Conservation (phyloP, 1,139 yeast genomes). For the Yamadazyma conglobata region DNA sequence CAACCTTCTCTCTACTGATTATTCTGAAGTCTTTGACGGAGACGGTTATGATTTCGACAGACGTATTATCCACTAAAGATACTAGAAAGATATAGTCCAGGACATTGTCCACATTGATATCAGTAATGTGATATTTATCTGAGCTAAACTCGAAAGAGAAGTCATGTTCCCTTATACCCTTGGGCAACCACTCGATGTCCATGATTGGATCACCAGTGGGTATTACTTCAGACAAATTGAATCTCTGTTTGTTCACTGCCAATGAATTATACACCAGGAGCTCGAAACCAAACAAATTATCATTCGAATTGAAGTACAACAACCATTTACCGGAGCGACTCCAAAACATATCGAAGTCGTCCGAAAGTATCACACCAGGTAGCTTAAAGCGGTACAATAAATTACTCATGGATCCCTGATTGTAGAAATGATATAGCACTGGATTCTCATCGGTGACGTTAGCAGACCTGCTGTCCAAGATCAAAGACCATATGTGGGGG, state of each 20-base stretch:
- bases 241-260: conserved; percentile 18
- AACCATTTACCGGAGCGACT: conserved; percentile 37
- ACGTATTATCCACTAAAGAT: conserved; percentile 8
- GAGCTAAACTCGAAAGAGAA: conserved; percentile 10
- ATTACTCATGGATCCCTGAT: conserved; percentile 32
- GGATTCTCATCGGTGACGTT: conserved; percentile 17
- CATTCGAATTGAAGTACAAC: conserved; percentile 22
- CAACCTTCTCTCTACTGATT: conserved; percentile 8
- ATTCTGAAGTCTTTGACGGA: conserved; percentile 20
- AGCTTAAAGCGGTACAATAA: conserved; percentile 22
- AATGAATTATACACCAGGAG: conserved; percentile 26
- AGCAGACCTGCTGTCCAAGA: conserved; percentile 17
- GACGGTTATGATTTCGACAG: conserved; percentile 17
- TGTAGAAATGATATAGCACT: conserved; percentile 31
- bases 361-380: conserved; percentile 15
- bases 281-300: conserved; percentile 28
- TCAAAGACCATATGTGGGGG: conserved; percentile 28
- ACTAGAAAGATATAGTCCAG: conserved; percentile 18
- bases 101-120: conserved; percentile 8
- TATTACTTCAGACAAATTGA: conserved; percentile 10
- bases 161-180: conserved; percentile 14
- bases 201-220: conserved; percentile 20
- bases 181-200: conserved; percentile 17
- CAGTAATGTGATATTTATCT: conserved; percentile 9
- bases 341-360: conserved; percentile 27